A percentile compares a stretch with the other conserved stretches of the same genome.
phyloP scores from a whole-genome alignment of 148 eudicot genomes.

The Cornus suecica region DNA sequence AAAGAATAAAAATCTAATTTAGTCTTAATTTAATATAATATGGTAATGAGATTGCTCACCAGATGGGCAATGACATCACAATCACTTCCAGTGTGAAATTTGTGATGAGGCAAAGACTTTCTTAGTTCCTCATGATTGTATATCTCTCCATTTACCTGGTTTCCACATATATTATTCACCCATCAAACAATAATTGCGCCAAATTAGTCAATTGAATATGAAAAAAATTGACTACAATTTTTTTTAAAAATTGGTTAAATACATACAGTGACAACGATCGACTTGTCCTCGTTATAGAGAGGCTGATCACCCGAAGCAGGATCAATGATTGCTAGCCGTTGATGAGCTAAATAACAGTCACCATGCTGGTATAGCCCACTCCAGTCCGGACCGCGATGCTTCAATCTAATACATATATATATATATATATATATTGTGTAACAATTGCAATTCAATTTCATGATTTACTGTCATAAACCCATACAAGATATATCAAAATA shows the following conservation, averaged over 20 bases:
- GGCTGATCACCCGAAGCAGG: conserved; percentile 98
- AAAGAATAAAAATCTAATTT: neutral
- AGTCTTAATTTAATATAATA: too few species aligned
- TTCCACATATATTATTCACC: neutral
- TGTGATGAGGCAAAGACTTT: conserved; percentile 51
- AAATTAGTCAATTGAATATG: neutral
- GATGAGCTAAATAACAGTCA: conserved; percentile 68
- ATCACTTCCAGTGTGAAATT: conserved; percentile 79
- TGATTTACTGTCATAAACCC: neutral
- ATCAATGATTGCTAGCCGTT: conserved; percentile 81
- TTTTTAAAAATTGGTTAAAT: neutral
- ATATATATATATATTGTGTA: too few species aligned
- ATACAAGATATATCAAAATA: neutral
- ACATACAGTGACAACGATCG: conserved; percentile 68
- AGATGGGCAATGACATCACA: conserved; percentile 95
- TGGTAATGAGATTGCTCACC: conserved; percentile 34
- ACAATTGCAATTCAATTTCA: neutral
- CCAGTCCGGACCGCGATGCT: conserved; percentile 96
- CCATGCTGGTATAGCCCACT: conserved; percentile 79
- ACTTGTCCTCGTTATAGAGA: conserved; percentile 58
- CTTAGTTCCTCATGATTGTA: conserved; percentile 83
- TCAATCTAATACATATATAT: conserved; percentile 42
- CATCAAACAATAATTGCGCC: neutral
- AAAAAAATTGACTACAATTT: neutral
- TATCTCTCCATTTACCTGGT: conserved; percentile 85